phyloP scores from a whole-genome alignment of 2,329 filamentous ascomycete species.

The Penicillium occitanis region DNA sequence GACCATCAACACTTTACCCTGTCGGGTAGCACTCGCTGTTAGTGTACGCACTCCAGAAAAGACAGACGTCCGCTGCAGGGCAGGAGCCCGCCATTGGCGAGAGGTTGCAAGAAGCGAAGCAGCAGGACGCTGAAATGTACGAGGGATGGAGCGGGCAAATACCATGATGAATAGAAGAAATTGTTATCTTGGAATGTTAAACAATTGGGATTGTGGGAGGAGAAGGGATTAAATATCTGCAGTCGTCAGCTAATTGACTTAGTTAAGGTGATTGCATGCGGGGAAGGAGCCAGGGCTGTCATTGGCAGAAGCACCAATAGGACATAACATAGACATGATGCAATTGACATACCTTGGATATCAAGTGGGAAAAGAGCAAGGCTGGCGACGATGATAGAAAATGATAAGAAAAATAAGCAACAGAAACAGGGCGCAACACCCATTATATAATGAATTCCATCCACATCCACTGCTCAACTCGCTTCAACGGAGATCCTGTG shows the following conservation, averaged over 20 bases:
- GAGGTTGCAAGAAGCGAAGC: slow-evolving; percentile 48
- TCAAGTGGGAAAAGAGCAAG: neutral
- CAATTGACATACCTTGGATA: neutral
- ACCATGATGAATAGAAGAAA: slow-evolving; percentile 50
- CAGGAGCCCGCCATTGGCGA: slow-evolving; percentile 36
- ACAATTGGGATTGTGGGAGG: neutral
- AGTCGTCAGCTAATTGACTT: neutral
- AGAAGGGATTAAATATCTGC: neutral
- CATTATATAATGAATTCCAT: neutral
- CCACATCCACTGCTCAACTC: neutral
- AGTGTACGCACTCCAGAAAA: slow-evolving; percentile 59
- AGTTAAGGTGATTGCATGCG: neutral
- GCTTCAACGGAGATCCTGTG: neutral
- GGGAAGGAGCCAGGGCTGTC: slow-evolving; percentile 1
- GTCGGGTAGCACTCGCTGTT: slow-evolving; percentile 64
- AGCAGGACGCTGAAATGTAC: slow-evolving; percentile 56
- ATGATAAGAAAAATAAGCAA: neutral
- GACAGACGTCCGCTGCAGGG: slow-evolving; percentile 26
- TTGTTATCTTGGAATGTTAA: neutral
- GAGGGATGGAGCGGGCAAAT: slow-evolving; percentile 64
- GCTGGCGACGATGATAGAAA: neutral
- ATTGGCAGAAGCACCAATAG: neutral
- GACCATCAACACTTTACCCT: slow-evolving; percentile 95
- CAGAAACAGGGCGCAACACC: neutral
- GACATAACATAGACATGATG: slow-evolving; percentile 2